A percentile compares a stretch with the other conserved stretches of the same genome.
phyloP scores from a whole-genome alignment of 164 flowering plant species.

The Pachysandra terminalis region DNA sequence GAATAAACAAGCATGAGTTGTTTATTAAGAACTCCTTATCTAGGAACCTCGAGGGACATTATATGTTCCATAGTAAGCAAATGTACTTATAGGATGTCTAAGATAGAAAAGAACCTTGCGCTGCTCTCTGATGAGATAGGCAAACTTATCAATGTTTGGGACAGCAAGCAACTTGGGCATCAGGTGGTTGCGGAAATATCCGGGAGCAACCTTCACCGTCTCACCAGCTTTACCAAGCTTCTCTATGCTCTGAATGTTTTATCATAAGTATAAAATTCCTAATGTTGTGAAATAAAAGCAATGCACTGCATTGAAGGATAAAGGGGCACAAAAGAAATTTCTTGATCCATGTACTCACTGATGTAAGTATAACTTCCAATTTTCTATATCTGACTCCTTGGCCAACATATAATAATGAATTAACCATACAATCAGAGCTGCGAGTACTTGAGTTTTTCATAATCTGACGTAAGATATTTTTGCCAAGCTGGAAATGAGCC shows the following conservation, averaged over 20 bases:
- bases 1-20: not conserved
- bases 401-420: constrained; percentile 52
- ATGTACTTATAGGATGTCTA: not conserved
- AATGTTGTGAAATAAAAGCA: not conserved
- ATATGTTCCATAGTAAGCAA: not conserved
- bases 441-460: constrained; percentile 16
- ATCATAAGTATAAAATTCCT: not conserved
- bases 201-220: constrained; percentile 96
- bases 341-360: constrained; percentile 37
- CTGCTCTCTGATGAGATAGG: constrained; percentile 75
- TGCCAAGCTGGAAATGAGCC: constrained; percentile 49
- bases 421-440: constrained; percentile 28
- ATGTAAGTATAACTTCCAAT: constrained; percentile 86
- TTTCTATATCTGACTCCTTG: constrained; percentile 85
- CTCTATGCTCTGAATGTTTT: constrained; percentile 48
- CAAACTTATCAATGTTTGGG: constrained; percentile 87
- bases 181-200: constrained; percentile 85
- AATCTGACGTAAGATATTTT: constrained; percentile 48
- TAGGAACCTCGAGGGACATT: too few relatives aligned
- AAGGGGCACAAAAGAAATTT: not conserved
- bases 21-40: not conserved
- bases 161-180: constrained; percentile 99
- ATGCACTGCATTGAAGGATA: not conserved
- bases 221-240: constrained; percentile 97
- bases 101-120: constrained; percentile 52